phyloP scores from a whole-genome alignment of 768 basidiomycete genomes.

The Auricularia sp. region DNA sequence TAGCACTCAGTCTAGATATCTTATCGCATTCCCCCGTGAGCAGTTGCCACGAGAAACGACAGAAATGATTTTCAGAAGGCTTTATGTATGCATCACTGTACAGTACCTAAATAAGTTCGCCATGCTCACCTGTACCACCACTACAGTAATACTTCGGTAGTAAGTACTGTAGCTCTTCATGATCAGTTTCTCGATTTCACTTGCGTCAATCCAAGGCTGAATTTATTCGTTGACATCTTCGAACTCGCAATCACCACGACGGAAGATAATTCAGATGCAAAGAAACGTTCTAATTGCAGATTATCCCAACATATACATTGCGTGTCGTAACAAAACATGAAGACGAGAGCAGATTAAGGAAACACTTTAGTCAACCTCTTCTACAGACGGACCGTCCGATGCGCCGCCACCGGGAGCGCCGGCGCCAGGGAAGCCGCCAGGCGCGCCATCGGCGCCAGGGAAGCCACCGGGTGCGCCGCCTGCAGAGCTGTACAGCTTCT shows the following conservation, averaged over 20 bases:
- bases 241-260: no score
- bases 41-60: no score
- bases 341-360: neutral
- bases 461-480: slow-evolving; percentile 39
- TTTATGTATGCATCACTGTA: no score
- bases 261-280: neutral
- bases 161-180: no score
- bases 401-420: slow-evolving; percentile 59
- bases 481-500: slow-evolving; percentile 53
- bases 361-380: slow-evolving; percentile 49
- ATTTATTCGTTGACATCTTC: no score
- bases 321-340: neutral
- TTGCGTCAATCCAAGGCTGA: no score
- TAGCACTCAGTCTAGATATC: neutral
- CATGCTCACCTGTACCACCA: no score
- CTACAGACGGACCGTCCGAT: slow-evolving; percentile 82
- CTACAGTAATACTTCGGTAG: no score
- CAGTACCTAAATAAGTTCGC: no score
- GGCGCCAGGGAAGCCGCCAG: slow-evolving; percentile 37
- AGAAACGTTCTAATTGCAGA: neutral
- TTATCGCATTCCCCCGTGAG: neutral
- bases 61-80: no score
- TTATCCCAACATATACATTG: neutral
- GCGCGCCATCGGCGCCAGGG: slow-evolving; percentile 23
- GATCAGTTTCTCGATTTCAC: no score